Evolutionary conservation across 805 yeast species (phyloP).

Genomic region (Hanseniaspora singularis): DNA sequence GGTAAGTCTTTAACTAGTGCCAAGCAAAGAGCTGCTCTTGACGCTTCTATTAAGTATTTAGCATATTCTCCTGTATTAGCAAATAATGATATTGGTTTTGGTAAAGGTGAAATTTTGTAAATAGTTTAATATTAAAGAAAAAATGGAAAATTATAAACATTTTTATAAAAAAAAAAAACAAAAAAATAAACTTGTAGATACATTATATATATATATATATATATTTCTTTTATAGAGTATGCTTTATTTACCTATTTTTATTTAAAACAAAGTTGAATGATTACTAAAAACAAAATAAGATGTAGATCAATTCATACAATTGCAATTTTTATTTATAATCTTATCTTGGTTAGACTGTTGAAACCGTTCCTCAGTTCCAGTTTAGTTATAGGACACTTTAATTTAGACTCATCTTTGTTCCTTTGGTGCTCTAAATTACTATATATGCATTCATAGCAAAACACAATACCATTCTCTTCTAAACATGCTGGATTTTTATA

Average conservation of each 20-base stretch:
- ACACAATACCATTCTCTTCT: constrained; percentile 7
- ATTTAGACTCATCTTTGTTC: neutral
- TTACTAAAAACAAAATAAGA: too few relatives aligned
- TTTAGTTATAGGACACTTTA: constrained; percentile 7
- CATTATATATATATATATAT: constrained; percentile 2
- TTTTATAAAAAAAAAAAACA: constrained; percentile 3
- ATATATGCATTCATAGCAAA: constrained; percentile 13
- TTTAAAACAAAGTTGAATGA: too few relatives aligned
- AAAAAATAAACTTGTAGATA: constrained; percentile 4
- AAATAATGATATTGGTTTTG: constrained; percentile 43
- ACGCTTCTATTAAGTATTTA: constrained; percentile 84
- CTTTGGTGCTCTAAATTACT: constrained; percentile 10
- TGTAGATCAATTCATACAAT: too few relatives aligned
- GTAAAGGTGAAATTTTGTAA: constrained; percentile 36
- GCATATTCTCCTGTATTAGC: constrained; percentile 68
- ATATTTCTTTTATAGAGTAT: too few relatives aligned
- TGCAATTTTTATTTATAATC: too few relatives aligned
- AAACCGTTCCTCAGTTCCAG: constrained; percentile 1
- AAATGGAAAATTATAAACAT: neutral
- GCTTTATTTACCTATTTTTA: too few relatives aligned
- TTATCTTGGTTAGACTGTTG: constrained; percentile 3
- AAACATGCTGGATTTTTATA: constrained; percentile 4
- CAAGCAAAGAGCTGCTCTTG: constrained; percentile 80
- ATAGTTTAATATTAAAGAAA: neutral
- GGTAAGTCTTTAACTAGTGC: constrained; percentile 87